Evolutionary conservation across 768 basidiomycete species (phyloP).

Genomic region (Aureoboletus auriporus): DNA sequence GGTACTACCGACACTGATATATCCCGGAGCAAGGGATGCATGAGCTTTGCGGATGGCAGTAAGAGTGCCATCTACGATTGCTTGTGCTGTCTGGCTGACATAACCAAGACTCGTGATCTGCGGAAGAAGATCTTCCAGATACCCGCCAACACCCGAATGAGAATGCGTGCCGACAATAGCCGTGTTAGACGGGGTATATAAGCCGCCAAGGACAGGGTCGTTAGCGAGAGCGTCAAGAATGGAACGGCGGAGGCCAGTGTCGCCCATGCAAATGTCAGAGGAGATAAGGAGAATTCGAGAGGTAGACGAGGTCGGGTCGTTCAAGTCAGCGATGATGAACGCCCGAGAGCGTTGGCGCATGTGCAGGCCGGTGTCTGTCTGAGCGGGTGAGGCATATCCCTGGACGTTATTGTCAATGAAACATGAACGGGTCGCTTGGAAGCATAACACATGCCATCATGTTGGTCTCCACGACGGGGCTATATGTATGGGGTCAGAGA

Average conservation of each 20-base stretch:
- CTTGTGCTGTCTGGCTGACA: conserved; percentile 66
- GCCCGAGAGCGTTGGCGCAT: conserved; percentile 78
- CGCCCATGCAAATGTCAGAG: conserved; percentile 83
- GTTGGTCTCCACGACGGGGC: conserved; percentile 77
- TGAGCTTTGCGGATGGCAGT: conserved; percentile 68
- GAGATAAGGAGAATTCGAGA: conserved; percentile 74
- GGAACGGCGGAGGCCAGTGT: conserved; percentile 67
- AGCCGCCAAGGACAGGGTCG: conserved; percentile 46
- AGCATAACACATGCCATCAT: conserved; percentile 56
- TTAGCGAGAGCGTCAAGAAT: conserved; percentile 56
- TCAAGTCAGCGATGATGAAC: conserved; percentile 60
- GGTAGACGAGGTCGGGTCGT: conserved; percentile 32
- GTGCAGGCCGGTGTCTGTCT: conserved; percentile 72
- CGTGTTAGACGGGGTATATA: conserved; percentile 69
- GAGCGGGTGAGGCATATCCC: conserved; percentile 65
- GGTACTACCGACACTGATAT: conserved; percentile 62
- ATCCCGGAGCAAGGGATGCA: conserved; percentile 53
- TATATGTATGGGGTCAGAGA: conserved; percentile 16
- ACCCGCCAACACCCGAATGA: conserved; percentile 76
- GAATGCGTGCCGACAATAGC: conserved; percentile 74
- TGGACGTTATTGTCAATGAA: conserved; percentile 21
- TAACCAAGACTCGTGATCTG: conserved; percentile 74
- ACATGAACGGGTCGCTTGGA: neutral
- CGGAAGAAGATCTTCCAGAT: conserved; percentile 73
- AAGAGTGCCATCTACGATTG: conserved; percentile 68